Percentiles rank a stretch among this genome's conserved stretches.
Conservation (phyloP, 2,329 filamentous ascomycete genomes). For the Aspergillus sp. region DNA sequence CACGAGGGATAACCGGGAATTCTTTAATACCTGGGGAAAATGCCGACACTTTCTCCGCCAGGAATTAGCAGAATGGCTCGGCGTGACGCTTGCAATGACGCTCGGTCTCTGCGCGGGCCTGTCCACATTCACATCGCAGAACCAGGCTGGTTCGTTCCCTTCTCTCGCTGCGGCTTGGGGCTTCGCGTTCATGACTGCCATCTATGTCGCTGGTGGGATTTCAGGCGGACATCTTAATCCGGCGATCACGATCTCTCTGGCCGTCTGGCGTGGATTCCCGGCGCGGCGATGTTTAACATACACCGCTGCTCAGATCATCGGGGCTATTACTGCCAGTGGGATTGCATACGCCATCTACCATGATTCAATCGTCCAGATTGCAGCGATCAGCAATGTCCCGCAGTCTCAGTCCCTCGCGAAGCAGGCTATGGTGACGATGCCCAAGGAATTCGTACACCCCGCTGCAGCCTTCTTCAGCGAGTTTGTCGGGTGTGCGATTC, state of each 20-base stretch:
- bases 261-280: constrained; percentile 37
- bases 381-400: constrained; percentile 14
- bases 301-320: constrained; percentile 36
- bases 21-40: constrained; percentile 30
- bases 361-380: constrained; percentile 31
- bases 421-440: constrained; percentile 30
- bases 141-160: constrained; percentile 24
- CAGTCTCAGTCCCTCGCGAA: constrained; percentile 19
- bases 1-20: constrained; percentile 18
- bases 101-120: constrained; percentile 30
- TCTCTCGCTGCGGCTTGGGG: constrained; percentile 28
- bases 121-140: constrained; percentile 20
- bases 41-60: constrained; percentile 27
- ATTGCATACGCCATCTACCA: constrained; percentile 39
- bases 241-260: constrained; percentile 40
- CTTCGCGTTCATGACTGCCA: constrained; percentile 38
- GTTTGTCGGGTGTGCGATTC: constrained; percentile 34
- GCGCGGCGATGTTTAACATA: constrained; percentile 27
- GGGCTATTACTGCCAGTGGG: constrained; percentile 33
- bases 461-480: constrained; percentile 40
- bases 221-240: constrained; percentile 53
- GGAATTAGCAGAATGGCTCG: constrained; percentile 32
- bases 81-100: constrained; percentile 28
- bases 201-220: constrained; percentile 48
- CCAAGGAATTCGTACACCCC: constrained; percentile 24